These are phyloP conservation scores for Melanomma pulvis-pyrius DNA, from an alignment of 495 filamentous ascomycete genomes.

Conservation along the genomic window DNA sequence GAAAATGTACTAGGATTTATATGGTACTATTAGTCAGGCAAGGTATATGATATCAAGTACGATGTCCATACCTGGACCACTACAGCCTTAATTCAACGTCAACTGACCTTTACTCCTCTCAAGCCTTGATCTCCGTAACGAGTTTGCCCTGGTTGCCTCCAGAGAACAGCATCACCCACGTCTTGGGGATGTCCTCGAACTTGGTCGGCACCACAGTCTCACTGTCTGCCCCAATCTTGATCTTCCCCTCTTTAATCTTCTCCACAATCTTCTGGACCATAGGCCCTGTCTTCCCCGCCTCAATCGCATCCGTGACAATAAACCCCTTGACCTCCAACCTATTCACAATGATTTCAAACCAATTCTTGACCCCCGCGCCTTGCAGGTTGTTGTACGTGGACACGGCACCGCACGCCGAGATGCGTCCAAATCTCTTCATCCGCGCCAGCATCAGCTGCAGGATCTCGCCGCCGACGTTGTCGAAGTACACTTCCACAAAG, in stretches of 20 bases:
- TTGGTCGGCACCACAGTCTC: slow-evolving; percentile 44
- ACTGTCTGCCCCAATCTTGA: slow-evolving; percentile 40
- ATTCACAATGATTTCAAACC: slow-evolving; percentile 56
- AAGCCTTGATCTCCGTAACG: slow-evolving; percentile 38
- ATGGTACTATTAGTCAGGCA: not conserved
- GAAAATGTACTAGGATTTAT: too few species aligned
- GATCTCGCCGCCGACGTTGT: slow-evolving; percentile 72
- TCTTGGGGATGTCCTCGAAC: slow-evolving; percentile 49
- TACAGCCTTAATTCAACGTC: slow-evolving; percentile 4
- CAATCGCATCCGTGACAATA: slow-evolving; percentile 57
- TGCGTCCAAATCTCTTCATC: slow-evolving; percentile 58
- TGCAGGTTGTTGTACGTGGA: slow-evolving; percentile 51
- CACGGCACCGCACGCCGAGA: slow-evolving; percentile 65
- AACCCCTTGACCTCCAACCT: slow-evolving; percentile 64
- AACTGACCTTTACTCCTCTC: not conserved
- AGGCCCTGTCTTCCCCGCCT: slow-evolving; percentile 34
- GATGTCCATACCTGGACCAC: not conserved
- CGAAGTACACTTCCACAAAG: slow-evolving; percentile 68
- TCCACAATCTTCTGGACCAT: slow-evolving; percentile 44
- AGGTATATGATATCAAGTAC: not conserved
- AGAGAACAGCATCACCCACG: slow-evolving; percentile 45
- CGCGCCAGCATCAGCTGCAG: slow-evolving; percentile 62
- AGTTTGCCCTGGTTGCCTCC: slow-evolving; percentile 47
- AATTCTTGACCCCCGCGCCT: slow-evolving; percentile 52
- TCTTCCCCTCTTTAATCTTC: slow-evolving; percentile 52